Conservation (phyloP, 148 eudicot species). For the Cornus kousa region DNA sequence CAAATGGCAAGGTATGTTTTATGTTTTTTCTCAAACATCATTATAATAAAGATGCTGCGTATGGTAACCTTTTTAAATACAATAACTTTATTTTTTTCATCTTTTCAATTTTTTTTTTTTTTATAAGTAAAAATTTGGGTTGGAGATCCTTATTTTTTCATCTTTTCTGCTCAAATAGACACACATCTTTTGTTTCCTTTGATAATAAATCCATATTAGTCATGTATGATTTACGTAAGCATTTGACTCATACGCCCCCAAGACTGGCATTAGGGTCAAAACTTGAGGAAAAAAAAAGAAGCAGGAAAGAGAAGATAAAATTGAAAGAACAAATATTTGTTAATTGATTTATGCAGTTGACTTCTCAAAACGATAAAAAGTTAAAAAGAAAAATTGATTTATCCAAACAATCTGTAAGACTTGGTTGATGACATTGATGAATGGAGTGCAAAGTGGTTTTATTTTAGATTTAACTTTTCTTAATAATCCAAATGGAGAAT, state of each 20-base stretch:
- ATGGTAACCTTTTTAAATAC: background rate
- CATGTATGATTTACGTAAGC: background rate
- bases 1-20: constrained; percentile 79
- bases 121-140: too few species aligned
- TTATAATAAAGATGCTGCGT: background rate
- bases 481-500: too few species aligned
- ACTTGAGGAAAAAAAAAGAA: too few species aligned
- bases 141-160: background rate
- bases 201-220: background rate
- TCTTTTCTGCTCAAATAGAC: background rate
- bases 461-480: too few species aligned
- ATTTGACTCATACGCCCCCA: too few species aligned
- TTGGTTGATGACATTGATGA: background rate
- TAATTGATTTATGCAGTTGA: background rate
- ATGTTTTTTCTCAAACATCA: background rate
- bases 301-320: too few species aligned
- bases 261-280: too few species aligned
- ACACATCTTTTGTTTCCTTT: background rate
- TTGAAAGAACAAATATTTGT: background rate
- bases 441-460: background rate
- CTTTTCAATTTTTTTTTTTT: too few species aligned
- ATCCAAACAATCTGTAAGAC: too few species aligned
- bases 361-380: too few species aligned
- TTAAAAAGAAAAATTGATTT: too few species aligned
- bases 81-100: background rate